phyloP scores from a whole-genome alignment of 352 stramenopile species.

The Phytophthora europaea region DNA sequence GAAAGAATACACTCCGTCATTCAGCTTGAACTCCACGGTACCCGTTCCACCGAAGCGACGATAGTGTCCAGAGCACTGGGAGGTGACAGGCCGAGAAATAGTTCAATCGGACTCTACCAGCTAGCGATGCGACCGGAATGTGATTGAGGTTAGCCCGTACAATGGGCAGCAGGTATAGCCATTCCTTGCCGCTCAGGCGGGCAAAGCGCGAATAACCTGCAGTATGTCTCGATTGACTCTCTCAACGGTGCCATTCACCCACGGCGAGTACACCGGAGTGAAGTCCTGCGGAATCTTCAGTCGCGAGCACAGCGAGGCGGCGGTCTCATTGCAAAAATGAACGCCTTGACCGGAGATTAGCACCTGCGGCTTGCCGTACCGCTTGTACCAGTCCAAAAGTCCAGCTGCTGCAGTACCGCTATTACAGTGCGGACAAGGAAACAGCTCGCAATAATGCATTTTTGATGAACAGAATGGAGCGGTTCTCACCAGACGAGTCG shows the following conservation, averaged over 20 bases:
- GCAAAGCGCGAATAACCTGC: slow-evolving; percentile 17
- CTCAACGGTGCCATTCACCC: slow-evolving; percentile 29
- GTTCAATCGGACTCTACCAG: slow-evolving; percentile 12
- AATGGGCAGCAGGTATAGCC: slow-evolving; percentile 13
- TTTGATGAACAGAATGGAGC: slow-evolving; percentile 15
- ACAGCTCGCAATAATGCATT: slow-evolving; percentile 29
- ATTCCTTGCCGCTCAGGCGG: slow-evolving; percentile 9
- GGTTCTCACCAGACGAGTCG: background rate
- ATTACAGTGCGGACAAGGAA: background rate
- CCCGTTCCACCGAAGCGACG: background rate
- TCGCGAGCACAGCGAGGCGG: slow-evolving; percentile 4
- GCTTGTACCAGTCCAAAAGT: slow-evolving; percentile 31
- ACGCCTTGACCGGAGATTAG: slow-evolving; percentile 19
- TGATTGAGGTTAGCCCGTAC: slow-evolving; percentile 34
- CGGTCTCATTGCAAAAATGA: slow-evolving; percentile 18
- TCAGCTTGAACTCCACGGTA: background rate
- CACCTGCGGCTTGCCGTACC: slow-evolving; percentile 19
- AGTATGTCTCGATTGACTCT: slow-evolving; percentile 29
- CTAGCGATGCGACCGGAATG: slow-evolving; percentile 17
- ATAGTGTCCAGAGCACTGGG: background rate
- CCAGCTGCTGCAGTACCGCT: slow-evolving; percentile 6
- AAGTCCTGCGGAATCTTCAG: slow-evolving; percentile 13
- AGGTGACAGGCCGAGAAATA: slow-evolving; percentile 23
- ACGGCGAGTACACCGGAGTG: slow-evolving; percentile 20
- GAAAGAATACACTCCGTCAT: background rate